Evolutionary conservation across 2,329 filamentous ascomycete genomes (phyloP), one percentile per base, ranked within the genome.

Genomic region (Colletotrichum lentis): DNA sequence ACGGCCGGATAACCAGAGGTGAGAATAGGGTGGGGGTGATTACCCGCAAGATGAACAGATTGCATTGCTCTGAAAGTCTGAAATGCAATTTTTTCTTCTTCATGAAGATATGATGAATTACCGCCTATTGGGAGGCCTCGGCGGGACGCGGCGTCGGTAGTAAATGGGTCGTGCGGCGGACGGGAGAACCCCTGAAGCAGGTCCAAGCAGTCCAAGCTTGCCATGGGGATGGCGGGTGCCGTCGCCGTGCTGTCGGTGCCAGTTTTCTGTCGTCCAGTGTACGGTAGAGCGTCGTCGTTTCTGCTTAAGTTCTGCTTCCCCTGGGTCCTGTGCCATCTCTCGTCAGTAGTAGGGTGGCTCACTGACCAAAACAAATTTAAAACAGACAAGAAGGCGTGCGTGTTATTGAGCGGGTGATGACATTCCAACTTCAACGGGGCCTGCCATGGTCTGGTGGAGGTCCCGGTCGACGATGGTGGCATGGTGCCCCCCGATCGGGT

Each of bases 131-230:
- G 43, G 55, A 46, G 60, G 44, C 50, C 55, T 69, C 24, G 24
- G 24, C 2, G 24, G 24, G 24, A 24, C 39, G 58, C 58, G 44
- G 58, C 37, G 52, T 44, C 20, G n/a, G 47, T 53, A 62, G 62
- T 31, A 10, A 47, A 67, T 58, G 64, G 57, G 58, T 64, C 53
- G 59, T 64, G 53, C 53, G 59, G 53, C 60, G 53, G 44, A 56
- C 50, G 65, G 62, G 65, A 65, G 55, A 65, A 56, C 56, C 62
- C 66, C 62, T 69, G 62, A 20, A 61, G 37, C 55, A 65, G 66
- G 62, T 20, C 55, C 58, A 56, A 65, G 55, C 62, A 66, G 62
- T 69, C 66, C 59, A 69, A 66, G 66, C 66, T 66, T 69, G 66
- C 66, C 62, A 69, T 66, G 66, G 66, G 43, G 66, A 69, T 66